Percentiles rank a stretch among this genome's conserved stretches.
Evolutionary conservation across 108 stramenopile genomes (phyloP).

Genomic region (Pseudonitzschia pungens): DNA sequence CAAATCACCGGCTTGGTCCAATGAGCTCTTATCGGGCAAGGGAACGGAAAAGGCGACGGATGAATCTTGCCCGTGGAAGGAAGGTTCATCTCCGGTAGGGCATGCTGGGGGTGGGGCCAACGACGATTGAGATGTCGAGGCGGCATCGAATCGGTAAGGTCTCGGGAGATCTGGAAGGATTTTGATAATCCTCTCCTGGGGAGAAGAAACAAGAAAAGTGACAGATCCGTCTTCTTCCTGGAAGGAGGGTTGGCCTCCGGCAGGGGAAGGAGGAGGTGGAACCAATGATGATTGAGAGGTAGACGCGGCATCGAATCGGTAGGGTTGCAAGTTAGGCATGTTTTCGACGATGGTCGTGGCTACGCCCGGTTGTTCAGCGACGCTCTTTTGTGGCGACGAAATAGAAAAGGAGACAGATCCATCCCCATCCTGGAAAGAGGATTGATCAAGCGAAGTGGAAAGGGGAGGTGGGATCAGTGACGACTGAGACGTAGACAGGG

Average conservation of each 20-base stretch:
- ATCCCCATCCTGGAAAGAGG: neutral
- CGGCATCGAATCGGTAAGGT: too few relatives aligned
- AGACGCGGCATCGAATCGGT: neutral
- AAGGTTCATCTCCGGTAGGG: too few relatives aligned
- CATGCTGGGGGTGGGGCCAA: too few relatives aligned
- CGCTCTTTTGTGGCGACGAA: conserved; percentile 1
- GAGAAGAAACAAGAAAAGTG: neutral
- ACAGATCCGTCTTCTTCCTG: neutral
- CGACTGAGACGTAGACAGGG: conserved; percentile 1
- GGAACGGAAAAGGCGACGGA: too few relatives aligned
- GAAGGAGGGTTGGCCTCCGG: neutral
- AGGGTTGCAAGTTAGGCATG: neutral
- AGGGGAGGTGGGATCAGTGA: conserved; percentile 1
- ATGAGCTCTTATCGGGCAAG: too few relatives aligned
- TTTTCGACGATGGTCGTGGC: too few relatives aligned
- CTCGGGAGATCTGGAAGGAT: too few relatives aligned
- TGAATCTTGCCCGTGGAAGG: too few relatives aligned
- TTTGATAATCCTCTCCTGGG: neutral
- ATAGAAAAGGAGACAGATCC: neutral
- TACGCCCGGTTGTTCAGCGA: neutral
- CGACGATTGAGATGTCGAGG: too few relatives aligned
- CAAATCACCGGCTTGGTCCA: too few relatives aligned
- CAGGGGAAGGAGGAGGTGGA: neutral
- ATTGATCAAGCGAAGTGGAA: neutral
- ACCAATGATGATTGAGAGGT: neutral